Percentiles rank a stretch among this genome's conserved stretches.
These are phyloP conservation scores for Chrysoporthe cubensis DNA, from an alignment of 2,329 filamentous ascomycete species.

Conservation along the genomic window DNA sequence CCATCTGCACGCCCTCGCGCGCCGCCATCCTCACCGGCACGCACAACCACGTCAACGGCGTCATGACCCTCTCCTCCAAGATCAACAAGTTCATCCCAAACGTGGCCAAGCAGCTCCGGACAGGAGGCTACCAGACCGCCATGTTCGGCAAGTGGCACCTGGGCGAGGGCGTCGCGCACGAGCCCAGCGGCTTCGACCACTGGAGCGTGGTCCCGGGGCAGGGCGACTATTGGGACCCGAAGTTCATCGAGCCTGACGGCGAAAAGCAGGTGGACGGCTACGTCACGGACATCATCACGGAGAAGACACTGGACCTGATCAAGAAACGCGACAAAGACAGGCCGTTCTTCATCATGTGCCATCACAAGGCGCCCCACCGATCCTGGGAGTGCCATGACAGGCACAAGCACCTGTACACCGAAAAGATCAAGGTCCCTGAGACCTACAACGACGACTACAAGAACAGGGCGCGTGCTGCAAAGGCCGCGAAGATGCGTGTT, in stretches of 20 bases:
- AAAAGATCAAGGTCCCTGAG: conserved; percentile 51
- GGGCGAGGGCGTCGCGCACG: conserved; percentile 49
- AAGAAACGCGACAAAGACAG: conserved; percentile 37
- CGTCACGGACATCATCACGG: conserved; percentile 56
- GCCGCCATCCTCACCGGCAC: conserved; percentile 54
- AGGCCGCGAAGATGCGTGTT: conserved; percentile 55
- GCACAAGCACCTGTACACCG: conserved; percentile 52
- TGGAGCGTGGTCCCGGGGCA: conserved; percentile 57
- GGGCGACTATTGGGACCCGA: conserved; percentile 56
- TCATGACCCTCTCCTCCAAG: conserved; percentile 52
- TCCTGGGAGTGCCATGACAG: conserved; percentile 55
- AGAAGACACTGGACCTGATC: conserved; percentile 51
- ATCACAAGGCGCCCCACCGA: conserved; percentile 59
- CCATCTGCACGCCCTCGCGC: conserved; percentile 56
- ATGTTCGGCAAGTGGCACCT: conserved; percentile 61
- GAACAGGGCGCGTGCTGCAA: conserved; percentile 53
- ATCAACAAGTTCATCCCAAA: conserved; percentile 56
- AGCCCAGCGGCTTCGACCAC: conserved; percentile 56
- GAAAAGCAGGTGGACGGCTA: conserved; percentile 45
- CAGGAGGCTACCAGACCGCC: conserved; percentile 52
- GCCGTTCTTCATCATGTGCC: conserved; percentile 60
- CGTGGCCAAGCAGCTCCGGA: conserved; percentile 53
- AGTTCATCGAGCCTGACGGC: conserved; percentile 48
- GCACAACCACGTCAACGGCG: conserved; percentile 57
- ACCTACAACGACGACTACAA: conserved; percentile 60